phyloP scores from a whole-genome alignment of 2,329 filamentous ascomycete species.

The Penicillium sp. region DNA sequence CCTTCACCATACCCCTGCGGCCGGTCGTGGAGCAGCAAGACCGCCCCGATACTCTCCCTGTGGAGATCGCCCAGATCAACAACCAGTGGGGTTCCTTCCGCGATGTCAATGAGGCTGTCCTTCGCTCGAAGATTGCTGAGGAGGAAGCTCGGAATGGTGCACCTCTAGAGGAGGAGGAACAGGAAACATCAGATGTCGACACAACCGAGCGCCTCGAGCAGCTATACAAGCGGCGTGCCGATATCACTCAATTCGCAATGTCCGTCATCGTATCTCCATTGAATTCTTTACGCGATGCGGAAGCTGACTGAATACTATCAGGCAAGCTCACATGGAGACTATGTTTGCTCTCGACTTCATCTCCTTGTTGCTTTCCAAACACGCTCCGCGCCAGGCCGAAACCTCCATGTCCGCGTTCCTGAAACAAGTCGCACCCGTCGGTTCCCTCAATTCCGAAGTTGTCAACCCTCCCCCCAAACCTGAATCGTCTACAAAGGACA shows the following conservation, averaged over 20 bases:
- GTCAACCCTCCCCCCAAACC: conserved; percentile 58
- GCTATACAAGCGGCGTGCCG: conserved; percentile 42
- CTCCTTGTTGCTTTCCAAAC: conserved; percentile 76
- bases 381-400: conserved; percentile 65
- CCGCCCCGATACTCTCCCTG: conserved; percentile 58
- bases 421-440: conserved; percentile 66
- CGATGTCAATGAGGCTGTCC: conserved; percentile 65
- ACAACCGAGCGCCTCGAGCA: conserved; percentile 38
- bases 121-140: conserved; percentile 62
- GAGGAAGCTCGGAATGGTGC: conserved; percentile 47
- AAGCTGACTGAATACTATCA: conserved; percentile 19
- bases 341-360: conserved; percentile 73
- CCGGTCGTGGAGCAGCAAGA: conserved; percentile 47
- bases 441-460: conserved; percentile 65
- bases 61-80: conserved; percentile 75
- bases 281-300: neutral
- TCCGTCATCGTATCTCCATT: conserved; percentile 20
- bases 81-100: conserved; percentile 75
- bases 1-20: conserved; percentile 56
- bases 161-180: conserved; percentile 40
- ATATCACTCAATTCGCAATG: conserved; percentile 43
- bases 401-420: conserved; percentile 65
- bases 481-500: conserved; percentile 51
- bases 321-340: conserved; percentile 44
- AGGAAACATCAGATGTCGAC: conserved; percentile 30